Evolutionary conservation across 2,329 filamentous ascomycete genomes (phyloP).

Genomic region (Teratosphaeria destructans): DNA sequence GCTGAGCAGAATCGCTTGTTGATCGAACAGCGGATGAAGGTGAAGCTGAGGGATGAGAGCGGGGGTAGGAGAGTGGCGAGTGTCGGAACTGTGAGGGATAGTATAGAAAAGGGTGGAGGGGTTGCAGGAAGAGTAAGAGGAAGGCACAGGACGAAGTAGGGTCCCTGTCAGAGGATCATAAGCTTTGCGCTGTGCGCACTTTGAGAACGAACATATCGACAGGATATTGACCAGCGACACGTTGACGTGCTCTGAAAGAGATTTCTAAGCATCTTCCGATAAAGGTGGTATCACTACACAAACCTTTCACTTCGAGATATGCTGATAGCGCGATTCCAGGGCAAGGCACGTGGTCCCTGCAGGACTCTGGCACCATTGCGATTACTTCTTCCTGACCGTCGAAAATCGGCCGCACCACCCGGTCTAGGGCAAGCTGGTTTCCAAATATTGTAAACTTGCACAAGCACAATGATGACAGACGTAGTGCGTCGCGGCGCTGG

Average conservation of each 20-base stretch:
- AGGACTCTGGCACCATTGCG: background rate
- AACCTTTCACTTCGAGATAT: background rate
- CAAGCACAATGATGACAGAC: too few relatives aligned
- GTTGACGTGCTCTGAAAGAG: background rate
- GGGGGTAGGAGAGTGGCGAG: constrained; percentile 17
- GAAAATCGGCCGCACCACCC: background rate
- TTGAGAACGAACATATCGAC: background rate
- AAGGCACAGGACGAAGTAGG: constrained; percentile 6
- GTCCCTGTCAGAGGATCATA: background rate
- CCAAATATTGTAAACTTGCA: too few relatives aligned
- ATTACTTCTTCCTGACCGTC: background rate
- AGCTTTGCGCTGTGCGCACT: background rate
- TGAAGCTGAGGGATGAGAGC: constrained; percentile 15
- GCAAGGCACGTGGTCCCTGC: background rate
- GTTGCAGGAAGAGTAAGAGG: constrained; percentile 9
- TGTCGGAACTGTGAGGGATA: constrained; percentile 23
- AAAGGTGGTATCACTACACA: too few relatives aligned
- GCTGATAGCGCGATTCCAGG: background rate
- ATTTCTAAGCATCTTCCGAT: too few relatives aligned
- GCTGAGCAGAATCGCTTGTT: constrained; percentile 19
- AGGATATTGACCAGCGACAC: background rate
- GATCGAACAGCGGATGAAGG: constrained; percentile 25
- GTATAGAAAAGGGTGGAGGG: constrained; percentile 5
- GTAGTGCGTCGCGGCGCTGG: too few relatives aligned
- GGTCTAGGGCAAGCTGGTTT: background rate